Conservation (phyloP, 768 basidiomycete species). For the Pleurotus eryngii region DNA sequence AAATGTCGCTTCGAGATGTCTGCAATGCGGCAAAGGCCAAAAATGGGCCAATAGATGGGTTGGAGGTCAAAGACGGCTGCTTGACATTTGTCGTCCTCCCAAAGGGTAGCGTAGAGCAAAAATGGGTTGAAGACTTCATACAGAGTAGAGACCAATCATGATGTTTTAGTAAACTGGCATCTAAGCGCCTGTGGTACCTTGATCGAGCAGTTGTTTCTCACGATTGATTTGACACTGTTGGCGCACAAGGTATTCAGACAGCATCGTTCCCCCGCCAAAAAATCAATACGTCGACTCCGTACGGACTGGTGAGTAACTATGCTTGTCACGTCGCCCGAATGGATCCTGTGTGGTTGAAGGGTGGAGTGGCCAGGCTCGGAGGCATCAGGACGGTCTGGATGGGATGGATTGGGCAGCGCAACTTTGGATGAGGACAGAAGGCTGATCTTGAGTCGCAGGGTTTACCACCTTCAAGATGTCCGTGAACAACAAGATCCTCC, state of each 20-base stretch:
- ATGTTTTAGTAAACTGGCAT: background rate
- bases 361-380: constrained; percentile 8
- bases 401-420: constrained; percentile 34
- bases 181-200: background rate
- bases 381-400: constrained; percentile 44
- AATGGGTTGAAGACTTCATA: constrained; percentile 91
- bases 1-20: constrained; percentile 81
- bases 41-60: constrained; percentile 64
- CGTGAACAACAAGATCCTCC: constrained; percentile 80
- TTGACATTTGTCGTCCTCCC: constrained; percentile 77
- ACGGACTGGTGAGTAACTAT: constrained; percentile 7
- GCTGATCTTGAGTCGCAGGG: constrained; percentile 4
- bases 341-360: background rate
- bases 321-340: background rate
- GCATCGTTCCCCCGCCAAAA: constrained; percentile 5
- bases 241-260: background rate
- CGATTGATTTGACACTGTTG: background rate
- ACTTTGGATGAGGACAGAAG: constrained; percentile 47
- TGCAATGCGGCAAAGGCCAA: constrained; percentile 59
- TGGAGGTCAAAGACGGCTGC: constrained; percentile 82
- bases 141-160: constrained; percentile 31
- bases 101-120: constrained; percentile 70
- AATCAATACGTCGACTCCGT: constrained; percentile 3
- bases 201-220: background rate
- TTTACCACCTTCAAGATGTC: constrained; percentile 58